Conservation (phyloP, 2,329 filamentous ascomycete genomes). For the Chaetomiaceae sp. region DNA sequence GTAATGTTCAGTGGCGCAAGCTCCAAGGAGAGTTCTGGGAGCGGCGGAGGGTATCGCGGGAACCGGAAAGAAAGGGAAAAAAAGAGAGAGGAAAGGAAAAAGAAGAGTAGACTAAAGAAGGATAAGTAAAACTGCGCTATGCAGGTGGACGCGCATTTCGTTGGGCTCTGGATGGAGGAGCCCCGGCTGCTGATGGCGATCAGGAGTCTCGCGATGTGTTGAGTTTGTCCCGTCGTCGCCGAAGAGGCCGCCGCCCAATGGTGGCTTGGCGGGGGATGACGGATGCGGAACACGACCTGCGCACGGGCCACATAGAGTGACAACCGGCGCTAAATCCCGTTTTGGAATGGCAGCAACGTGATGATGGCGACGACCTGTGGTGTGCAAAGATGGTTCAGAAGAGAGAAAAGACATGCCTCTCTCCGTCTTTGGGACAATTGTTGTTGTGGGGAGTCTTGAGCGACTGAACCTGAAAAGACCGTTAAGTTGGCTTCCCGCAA, state of each 20-base stretch:
- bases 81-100: background rate
- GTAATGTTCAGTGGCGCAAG: slow-evolving; percentile 3
- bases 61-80: background rate
- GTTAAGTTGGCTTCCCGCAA: no score
- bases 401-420: no score
- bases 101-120: slow-evolving; percentile 13
- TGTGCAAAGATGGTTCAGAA: no score
- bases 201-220: background rate
- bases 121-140: slow-evolving; percentile 6
- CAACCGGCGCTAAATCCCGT: background rate
- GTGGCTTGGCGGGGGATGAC: slow-evolving; percentile 9
- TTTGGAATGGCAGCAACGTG: background rate
- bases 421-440: no score
- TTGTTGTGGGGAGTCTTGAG: no score
- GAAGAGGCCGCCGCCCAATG: slow-evolving; percentile 5
- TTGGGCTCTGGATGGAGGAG: slow-evolving; percentile 3
- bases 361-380: no score
- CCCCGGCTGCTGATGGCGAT: slow-evolving; percentile 4
- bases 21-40: background rate
- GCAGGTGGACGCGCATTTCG: slow-evolving; percentile 1
- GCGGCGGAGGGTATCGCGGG: slow-evolving; percentile 5
- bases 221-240: background rate
- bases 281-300: slow-evolving; percentile 4
- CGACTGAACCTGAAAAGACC: no score
- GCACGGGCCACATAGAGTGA: slow-evolving; percentile 9